Evolutionary conservation across 2,329 filamentous ascomycete genomes (phyloP).

Genomic region (Neofusicoccum cordaticola): DNA sequence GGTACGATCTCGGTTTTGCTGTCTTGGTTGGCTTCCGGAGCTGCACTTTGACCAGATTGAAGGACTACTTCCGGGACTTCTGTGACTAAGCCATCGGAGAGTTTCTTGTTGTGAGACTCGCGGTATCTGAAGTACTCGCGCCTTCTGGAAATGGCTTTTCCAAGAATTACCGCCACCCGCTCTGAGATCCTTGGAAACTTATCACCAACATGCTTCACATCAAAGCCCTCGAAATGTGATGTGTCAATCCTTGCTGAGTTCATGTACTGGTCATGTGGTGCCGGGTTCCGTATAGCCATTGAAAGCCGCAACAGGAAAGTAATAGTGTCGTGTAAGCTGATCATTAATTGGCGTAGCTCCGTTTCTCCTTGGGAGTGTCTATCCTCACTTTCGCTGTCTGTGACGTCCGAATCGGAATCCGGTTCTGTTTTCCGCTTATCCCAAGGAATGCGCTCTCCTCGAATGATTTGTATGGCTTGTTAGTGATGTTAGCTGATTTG

Average conservation of each 20-base stretch:
- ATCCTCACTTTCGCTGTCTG: neutral
- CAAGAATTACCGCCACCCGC: slow-evolving; percentile 27
- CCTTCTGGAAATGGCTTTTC: slow-evolving; percentile 30
- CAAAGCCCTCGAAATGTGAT: slow-evolving; percentile 27
- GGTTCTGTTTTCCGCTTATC: slow-evolving; percentile 20
- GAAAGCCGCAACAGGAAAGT: slow-evolving; percentile 34
- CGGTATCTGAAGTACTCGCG: slow-evolving; percentile 35
- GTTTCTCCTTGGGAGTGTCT: slow-evolving; percentile 17
- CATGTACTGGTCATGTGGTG: slow-evolving; percentile 28
- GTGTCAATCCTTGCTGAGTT: slow-evolving; percentile 26
- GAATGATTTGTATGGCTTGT: slow-evolving; percentile 20
- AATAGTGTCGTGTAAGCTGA: slow-evolving; percentile 23
- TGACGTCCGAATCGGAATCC: slow-evolving; percentile 19
- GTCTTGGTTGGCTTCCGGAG: neutral
- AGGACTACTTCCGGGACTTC: neutral
- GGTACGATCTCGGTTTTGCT: neutral
- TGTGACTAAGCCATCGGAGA: slow-evolving; percentile 20
- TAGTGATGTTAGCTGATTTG: neutral
- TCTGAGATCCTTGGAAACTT: slow-evolving; percentile 24
- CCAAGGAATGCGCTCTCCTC: slow-evolving; percentile 23
- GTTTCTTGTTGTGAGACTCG: slow-evolving; percentile 31
- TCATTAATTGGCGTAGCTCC: slow-evolving; percentile 26
- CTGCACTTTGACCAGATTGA: neutral
- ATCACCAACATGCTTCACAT: slow-evolving; percentile 26
- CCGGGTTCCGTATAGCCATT: slow-evolving; percentile 33